Evolutionary conservation across 2,329 filamentous ascomycete species (phyloP).

Genomic region (Aspergillus intermedius): DNA sequence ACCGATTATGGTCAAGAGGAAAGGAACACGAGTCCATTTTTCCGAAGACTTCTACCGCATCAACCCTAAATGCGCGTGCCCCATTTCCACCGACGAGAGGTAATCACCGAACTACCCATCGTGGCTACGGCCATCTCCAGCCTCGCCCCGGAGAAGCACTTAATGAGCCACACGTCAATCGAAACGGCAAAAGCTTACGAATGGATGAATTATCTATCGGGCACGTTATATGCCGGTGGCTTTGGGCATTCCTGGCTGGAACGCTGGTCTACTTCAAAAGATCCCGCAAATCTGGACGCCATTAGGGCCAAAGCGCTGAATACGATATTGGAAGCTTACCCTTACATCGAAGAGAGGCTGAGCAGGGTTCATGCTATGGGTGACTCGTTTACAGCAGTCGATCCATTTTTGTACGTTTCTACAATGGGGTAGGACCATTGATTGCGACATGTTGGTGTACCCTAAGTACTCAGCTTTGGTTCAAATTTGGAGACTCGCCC

Average conservation of each 20-base stretch:
- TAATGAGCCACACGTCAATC: slow-evolving; percentile 23
- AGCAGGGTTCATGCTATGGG: slow-evolving; percentile 11
- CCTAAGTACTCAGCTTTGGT: not conserved
- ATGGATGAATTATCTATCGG: slow-evolving; percentile 32
- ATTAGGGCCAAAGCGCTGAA: not conserved
- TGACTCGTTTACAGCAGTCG: slow-evolving; percentile 28
- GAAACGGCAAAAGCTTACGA: slow-evolving; percentile 28
- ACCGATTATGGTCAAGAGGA: slow-evolving; percentile 5
- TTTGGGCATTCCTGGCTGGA: slow-evolving; percentile 21
- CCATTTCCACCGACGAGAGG: slow-evolving; percentile 21
- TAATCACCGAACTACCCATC: slow-evolving; percentile 30
- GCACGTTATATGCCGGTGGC: slow-evolving; percentile 23
- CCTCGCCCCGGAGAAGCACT: slow-evolving; percentile 19
- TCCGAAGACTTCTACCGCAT: slow-evolving; percentile 15
- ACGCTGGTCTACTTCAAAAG: slow-evolving; percentile 15
- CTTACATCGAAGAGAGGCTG: slow-evolving; percentile 1
- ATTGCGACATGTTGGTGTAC: slow-evolving; percentile 12
- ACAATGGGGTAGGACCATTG: slow-evolving; percentile 21
- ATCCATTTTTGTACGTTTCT: slow-evolving; percentile 29
- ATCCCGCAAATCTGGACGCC: slow-evolving; percentile 5
- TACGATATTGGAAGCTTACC: slow-evolving; percentile 1
- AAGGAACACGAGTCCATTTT: slow-evolving; percentile 1
- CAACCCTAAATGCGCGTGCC: slow-evolving; percentile 29
- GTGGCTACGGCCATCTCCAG: slow-evolving; percentile 27
- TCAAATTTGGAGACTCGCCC: no score